A percentile compares a stretch with the other conserved stretches of the same genome.
These are phyloP conservation scores for Fibroporia radiculosa DNA, from an alignment of 768 basidiomycete genomes.

Conservation along the genomic window DNA sequence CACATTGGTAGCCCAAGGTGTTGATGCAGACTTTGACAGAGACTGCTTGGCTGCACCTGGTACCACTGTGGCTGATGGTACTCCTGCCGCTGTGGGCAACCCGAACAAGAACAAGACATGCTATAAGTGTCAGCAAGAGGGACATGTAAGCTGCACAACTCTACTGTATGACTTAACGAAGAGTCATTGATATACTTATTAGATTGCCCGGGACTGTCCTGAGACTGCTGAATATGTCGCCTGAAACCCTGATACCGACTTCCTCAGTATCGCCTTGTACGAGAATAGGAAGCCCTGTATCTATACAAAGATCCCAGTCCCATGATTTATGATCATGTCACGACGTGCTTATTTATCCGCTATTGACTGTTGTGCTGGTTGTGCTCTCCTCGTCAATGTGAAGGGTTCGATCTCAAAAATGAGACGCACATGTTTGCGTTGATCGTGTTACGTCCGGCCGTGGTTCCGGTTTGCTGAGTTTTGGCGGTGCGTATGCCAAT, in stretches of 20 bases:
- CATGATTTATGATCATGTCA: slow-evolving; percentile 1
- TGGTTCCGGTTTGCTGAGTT: too few species aligned
- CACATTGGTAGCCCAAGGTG: too few species aligned
- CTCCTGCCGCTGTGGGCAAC: slow-evolving; percentile 38
- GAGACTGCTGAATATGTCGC: slow-evolving; percentile 23
- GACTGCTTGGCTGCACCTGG: slow-evolving; percentile 77
- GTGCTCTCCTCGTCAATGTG: too few species aligned
- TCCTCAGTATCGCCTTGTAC: slow-evolving; percentile 4
- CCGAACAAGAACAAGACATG: slow-evolving; percentile 70
- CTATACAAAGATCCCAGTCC: slow-evolving; percentile 11
- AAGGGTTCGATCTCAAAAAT: too few species aligned
- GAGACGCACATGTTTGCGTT: too few species aligned
- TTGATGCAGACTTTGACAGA: too few species aligned
- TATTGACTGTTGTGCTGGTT: slow-evolving; percentile 7
- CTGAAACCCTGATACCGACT: slow-evolving; percentile 6
- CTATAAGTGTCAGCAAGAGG: slow-evolving; percentile 83
- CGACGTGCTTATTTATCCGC: slow-evolving; percentile 4
- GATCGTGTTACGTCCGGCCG: too few species aligned
- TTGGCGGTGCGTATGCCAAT: too few species aligned
- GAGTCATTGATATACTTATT: not conserved
- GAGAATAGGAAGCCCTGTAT: not conserved
- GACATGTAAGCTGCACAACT: slow-evolving; percentile 55
- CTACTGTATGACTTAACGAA: too few species aligned
- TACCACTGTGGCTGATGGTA: slow-evolving; percentile 37
- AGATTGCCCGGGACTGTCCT: slow-evolving; percentile 29